Evolutionary conservation across 192 early-diverging fungal species (phyloP).

Genomic region (Coemansia sp.): DNA sequence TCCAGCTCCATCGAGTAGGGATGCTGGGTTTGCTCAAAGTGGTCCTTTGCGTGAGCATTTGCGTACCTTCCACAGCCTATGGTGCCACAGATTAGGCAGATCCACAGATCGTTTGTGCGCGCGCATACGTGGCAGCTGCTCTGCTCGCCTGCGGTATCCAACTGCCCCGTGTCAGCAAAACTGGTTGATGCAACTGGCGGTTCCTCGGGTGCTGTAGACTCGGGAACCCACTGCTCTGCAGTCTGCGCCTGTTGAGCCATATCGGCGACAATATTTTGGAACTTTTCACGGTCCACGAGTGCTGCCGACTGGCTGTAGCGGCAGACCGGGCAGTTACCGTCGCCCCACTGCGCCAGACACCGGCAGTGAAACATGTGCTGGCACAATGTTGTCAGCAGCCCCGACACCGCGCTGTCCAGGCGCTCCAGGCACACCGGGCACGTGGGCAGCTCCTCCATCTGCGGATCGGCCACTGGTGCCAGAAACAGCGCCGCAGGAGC

Average conservation of each 20-base stretch:
- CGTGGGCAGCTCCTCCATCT: constrained; percentile 70
- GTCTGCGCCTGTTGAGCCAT: too few species aligned
- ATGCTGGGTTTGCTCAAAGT: constrained; percentile 82
- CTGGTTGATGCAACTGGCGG: not conserved
- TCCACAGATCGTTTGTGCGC: constrained; percentile 84
- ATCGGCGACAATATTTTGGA: constrained; percentile 8
- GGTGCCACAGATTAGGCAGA: constrained; percentile 94
- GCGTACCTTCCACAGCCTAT: constrained; percentile 96
- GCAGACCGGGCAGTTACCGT: constrained; percentile 90
- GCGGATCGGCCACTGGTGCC: constrained; percentile 12
- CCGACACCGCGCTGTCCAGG: constrained; percentile 87
- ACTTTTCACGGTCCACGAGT: constrained; percentile 39
- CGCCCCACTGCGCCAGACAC: constrained; percentile 91
- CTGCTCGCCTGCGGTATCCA: not conserved
- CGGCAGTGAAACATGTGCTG: constrained; percentile 95
- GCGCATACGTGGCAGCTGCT: constrained; percentile 76
- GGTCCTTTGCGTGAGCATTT: constrained; percentile 82
- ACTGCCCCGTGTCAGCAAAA: not conserved
- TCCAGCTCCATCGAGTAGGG: constrained; percentile 90
- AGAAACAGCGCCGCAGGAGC: constrained; percentile 22
- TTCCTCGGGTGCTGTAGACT: too few species aligned
- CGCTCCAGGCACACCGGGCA: constrained; percentile 97
- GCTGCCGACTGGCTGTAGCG: constrained; percentile 65
- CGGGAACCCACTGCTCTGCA: too few species aligned
- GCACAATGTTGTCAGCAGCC: constrained; percentile 88